A percentile compares a stretch with the other conserved stretches of the same genome.
These are phyloP conservation scores for Dactylellina haptotyla DNA, from an alignment of 2,329 filamentous ascomycete species.

Conservation along the genomic window DNA sequence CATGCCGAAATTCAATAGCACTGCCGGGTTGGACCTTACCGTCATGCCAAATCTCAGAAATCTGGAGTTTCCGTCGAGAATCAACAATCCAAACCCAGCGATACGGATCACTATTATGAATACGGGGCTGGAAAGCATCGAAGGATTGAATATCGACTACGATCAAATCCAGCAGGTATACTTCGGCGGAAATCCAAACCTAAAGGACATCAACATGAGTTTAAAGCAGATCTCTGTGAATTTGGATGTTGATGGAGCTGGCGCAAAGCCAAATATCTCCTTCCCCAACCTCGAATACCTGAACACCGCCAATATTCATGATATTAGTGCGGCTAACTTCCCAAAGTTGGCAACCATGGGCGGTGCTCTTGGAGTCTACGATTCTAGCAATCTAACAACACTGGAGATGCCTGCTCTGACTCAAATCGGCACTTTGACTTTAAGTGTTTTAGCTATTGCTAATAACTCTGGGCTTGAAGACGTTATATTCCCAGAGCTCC, in stretches of 20 bases:
- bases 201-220: conserved; percentile 29
- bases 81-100: conserved; percentile 38
- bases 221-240: conserved; percentile 42
- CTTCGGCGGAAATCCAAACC: conserved; percentile 42
- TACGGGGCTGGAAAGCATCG: conserved; percentile 31
- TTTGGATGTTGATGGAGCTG: conserved; percentile 38
- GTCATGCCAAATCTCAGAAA: conserved; percentile 34
- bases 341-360: conserved; percentile 25
- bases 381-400: conserved; percentile 20
- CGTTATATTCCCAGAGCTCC: conserved; percentile 34
- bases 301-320: conserved; percentile 50
- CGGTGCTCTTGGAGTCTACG: conserved; percentile 47
- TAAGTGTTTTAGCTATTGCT: conserved; percentile 47
- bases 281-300: conserved; percentile 32
- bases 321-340: conserved; percentile 30
- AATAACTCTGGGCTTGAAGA: conserved; percentile 34
- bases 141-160: conserved; percentile 37
- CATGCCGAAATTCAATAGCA: conserved; percentile 39
- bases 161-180: conserved; percentile 42
- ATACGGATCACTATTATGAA: conserved; percentile 46
- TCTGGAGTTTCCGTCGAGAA: conserved; percentile 40
- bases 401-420: conserved; percentile 31
- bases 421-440: conserved; percentile 32
- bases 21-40: conserved; percentile 37
- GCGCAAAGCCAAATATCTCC: conserved; percentile 33